A percentile compares a stretch with the other conserved stretches of the same genome.
These are phyloP conservation scores for Penicillium coffeae DNA, from an alignment of 495 filamentous ascomycete species.

Conservation along the genomic window DNA sequence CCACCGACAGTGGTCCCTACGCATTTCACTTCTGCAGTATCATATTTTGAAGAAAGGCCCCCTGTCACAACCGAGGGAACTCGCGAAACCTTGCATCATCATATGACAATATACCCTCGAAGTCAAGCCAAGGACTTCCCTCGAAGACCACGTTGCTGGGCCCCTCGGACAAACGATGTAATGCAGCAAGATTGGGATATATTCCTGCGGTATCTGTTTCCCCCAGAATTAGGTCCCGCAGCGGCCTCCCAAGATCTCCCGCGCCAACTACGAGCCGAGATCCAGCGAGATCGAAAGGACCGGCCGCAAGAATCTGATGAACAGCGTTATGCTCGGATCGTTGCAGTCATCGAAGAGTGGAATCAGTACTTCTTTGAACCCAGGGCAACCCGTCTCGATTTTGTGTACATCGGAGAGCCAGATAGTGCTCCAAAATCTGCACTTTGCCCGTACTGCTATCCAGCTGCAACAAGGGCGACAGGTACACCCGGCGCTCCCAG, in stretches of 20 bases:
- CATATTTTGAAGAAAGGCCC: conserved; percentile 44
- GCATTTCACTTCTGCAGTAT: conserved; percentile 39
- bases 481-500: conserved; percentile 11
- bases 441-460: conserved; percentile 43
- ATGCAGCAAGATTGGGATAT: conserved; percentile 50
- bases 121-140: conserved; percentile 46
- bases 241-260: conserved; percentile 37
- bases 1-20: conserved; percentile 19
- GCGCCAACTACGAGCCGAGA: conserved; percentile 39
- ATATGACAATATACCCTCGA: conserved; percentile 42
- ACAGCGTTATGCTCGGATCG: conserved; percentile 36
- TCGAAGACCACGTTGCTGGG: conserved; percentile 44
- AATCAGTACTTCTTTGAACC: conserved; percentile 50
- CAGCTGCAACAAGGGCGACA: conserved; percentile 37
- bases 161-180: conserved; percentile 34
- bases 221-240: conserved; percentile 37
- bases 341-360: conserved; percentile 48
- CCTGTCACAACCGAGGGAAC: conserved; percentile 23
- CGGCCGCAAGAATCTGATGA: conserved; percentile 42
- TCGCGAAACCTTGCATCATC: conserved; percentile 31
- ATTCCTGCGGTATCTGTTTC: conserved; percentile 47
- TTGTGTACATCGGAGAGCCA: conserved; percentile 37
- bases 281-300: conserved; percentile 42
- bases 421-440: conserved; percentile 38
- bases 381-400: conserved; percentile 35